Percentiles rank a stretch among this genome's conserved stretches.
Evolutionary conservation across 768 basidiomycete genomes (phyloP).

Genomic region (Inosperma sp.): DNA sequence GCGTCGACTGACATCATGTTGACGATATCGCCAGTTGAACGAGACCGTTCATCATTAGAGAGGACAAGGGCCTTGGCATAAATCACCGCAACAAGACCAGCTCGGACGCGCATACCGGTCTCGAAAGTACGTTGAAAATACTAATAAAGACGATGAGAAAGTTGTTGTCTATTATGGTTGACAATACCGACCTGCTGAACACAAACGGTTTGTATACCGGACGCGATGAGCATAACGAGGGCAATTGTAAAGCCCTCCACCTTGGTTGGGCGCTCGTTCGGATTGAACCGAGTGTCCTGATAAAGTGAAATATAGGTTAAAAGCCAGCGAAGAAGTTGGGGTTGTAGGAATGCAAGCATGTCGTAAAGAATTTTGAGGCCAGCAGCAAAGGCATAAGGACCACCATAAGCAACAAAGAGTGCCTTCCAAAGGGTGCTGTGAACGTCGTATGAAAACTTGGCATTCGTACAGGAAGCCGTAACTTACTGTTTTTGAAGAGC

Average conservation of each 20-base stretch:
- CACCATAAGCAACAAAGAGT: conserved; percentile 73
- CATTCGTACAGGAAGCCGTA: not conserved
- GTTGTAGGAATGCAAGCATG: conserved; percentile 76
- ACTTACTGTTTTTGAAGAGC: conserved; percentile 63
- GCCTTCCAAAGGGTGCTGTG: conserved; percentile 67
- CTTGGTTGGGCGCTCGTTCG: conserved; percentile 29
- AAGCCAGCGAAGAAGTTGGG: conserved; percentile 76
- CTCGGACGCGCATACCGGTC: conserved; percentile 91
- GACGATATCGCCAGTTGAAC: conserved; percentile 88
- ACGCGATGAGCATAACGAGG: conserved; percentile 71
- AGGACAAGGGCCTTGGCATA: conserved; percentile 85
- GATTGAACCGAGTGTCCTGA: conserved; percentile 44
- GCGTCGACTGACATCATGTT: conserved; percentile 92
- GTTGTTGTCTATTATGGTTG: not conserved
- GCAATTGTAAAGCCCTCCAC: conserved; percentile 76
- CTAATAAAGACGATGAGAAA: conserved; percentile 29
- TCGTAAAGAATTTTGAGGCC: conserved; percentile 77
- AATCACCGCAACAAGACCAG: conserved; percentile 80
- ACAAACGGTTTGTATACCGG: conserved; percentile 72
- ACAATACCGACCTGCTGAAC: conserved; percentile 62
- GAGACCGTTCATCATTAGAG: conserved; percentile 77
- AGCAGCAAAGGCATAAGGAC: conserved; percentile 61
- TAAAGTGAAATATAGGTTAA: conserved; percentile 80
- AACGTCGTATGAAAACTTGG: not conserved
- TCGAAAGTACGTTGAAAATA: conserved; percentile 84